Percentiles rank a stretch among this genome's conserved stretches.
phyloP scores from a whole-genome alignment of 202 grass and related monocot species.

The Musa balbisiana region DNA sequence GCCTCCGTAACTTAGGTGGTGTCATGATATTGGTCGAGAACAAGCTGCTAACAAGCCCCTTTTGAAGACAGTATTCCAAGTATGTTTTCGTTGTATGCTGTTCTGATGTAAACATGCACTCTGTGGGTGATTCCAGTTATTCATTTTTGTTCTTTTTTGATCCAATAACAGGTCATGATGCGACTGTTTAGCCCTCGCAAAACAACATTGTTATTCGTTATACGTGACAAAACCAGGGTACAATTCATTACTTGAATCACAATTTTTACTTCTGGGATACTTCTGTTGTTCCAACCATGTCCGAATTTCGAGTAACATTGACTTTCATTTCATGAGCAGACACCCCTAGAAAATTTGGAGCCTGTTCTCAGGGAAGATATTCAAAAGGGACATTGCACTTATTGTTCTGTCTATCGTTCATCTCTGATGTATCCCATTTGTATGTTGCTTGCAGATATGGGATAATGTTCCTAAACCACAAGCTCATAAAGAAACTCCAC shows the following conservation, averaged over 20 bases:
- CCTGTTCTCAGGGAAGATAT: slow-evolving; percentile 93
- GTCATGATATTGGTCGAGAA: slow-evolving; percentile 23
- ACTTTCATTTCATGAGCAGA: slow-evolving; percentile 41
- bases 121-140: not conserved
- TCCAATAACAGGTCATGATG: slow-evolving; percentile 78
- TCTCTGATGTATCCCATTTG: slow-evolving; percentile 11
- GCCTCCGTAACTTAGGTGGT: slow-evolving; percentile 6
- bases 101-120: not conserved
- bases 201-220: slow-evolving; percentile 89
- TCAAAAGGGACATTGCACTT: slow-evolving; percentile 61
- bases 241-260: not conserved
- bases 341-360: slow-evolving; percentile 86
- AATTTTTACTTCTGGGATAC: slow-evolving; percentile 1
- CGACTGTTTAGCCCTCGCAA: slow-evolving; percentile 91
- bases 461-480: slow-evolving; percentile 90
- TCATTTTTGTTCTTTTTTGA: not conserved
- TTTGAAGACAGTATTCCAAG: slow-evolving; percentile 19
- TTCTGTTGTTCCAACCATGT: slow-evolving; percentile 17
- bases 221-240: slow-evolving; percentile 95
- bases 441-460: slow-evolving; percentile 73
- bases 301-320: slow-evolving; percentile 3
- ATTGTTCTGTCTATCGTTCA: slow-evolving; percentile 6
- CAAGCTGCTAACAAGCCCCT: slow-evolving; percentile 16
- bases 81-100: slow-evolving; percentile 5
- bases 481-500: slow-evolving; percentile 85